phyloP scores from a whole-genome alignment of 1,139 yeast genomes.

The Yamadazyma atmosphaerica region DNA sequence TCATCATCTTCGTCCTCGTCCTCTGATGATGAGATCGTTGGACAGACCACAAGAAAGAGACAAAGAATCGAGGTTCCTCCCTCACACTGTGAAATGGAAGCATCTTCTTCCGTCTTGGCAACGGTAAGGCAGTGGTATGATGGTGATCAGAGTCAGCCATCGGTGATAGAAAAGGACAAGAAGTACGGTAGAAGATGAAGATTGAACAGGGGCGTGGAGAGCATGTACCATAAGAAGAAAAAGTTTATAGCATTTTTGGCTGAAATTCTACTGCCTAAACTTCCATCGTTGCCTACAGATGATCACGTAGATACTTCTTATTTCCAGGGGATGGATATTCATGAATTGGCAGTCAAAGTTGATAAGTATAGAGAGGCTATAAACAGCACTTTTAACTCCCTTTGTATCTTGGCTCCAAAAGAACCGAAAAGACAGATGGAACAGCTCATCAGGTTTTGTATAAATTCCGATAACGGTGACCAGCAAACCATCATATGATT shows the following conservation, averaged over 20 bases:
- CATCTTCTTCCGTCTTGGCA: too few relatives aligned
- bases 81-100: too few relatives aligned
- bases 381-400: background rate
- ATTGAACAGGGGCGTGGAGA: too few relatives aligned
- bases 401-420: background rate
- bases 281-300: background rate
- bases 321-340: background rate
- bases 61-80: too few relatives aligned
- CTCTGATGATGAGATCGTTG: too few relatives aligned
- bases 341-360: background rate
- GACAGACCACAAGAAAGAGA: too few relatives aligned
- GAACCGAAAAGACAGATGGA: constrained; percentile 1
- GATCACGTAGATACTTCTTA: background rate
- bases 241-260: constrained; percentile 1
- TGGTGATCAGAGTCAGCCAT: too few relatives aligned
- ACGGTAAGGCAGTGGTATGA: too few relatives aligned
- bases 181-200: too few relatives aligned
- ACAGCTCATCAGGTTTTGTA: constrained; percentile 1
- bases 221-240: constrained; percentile 1
- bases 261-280: constrained; percentile 1
- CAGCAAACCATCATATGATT: background rate
- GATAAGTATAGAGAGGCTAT: background rate
- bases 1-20: too few relatives aligned
- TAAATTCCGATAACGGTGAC: background rate
- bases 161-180: too few relatives aligned